Evolutionary conservation across 2,329 filamentous ascomycete species (phyloP).

Genomic region (Lasiodiplodia theobromae): DNA sequence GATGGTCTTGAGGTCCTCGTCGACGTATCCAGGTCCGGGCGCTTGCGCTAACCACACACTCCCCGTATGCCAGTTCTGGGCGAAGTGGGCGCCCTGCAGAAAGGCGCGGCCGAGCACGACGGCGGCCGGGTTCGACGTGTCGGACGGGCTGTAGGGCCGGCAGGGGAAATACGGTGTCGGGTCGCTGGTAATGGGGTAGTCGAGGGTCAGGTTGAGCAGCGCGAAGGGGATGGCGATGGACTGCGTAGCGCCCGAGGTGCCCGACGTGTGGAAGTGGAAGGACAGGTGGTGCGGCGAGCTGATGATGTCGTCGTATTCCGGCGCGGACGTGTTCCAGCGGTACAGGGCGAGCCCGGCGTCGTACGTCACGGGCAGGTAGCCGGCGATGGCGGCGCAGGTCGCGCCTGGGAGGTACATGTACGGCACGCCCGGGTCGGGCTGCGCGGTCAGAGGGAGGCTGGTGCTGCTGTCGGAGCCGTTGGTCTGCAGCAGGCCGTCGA

Average conservation of each 20-base stretch:
- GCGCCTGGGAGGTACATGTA: slow-evolving; percentile 40
- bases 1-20: slow-evolving; percentile 4
- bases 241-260: slow-evolving; percentile 37
- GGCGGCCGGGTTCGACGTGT: neutral
- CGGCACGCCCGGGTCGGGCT: slow-evolving; percentile 36
- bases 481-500: neutral
- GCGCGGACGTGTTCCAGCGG: slow-evolving; percentile 39
- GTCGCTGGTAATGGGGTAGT: slow-evolving; percentile 41
- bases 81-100: slow-evolving; percentile 57
- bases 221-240: slow-evolving; percentile 53
- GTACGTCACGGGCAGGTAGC: slow-evolving; percentile 38
- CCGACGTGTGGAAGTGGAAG: slow-evolving; percentile 48
- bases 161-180: slow-evolving; percentile 55
- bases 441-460: slow-evolving; percentile 17
- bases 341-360: slow-evolving; percentile 35
- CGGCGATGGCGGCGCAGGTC: slow-evolving; percentile 40
- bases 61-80: neutral
- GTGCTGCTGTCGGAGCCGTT: neutral
- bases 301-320: slow-evolving; percentile 48
- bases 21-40: neutral
- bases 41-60: slow-evolving; percentile 5
- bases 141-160: slow-evolving; percentile 34
- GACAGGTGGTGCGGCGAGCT: slow-evolving; percentile 51
- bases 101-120: slow-evolving; percentile 54
- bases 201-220: slow-evolving; percentile 49